phyloP scores from a whole-genome alignment of 768 basidiomycete species.

The Pisolithus microcarpus region DNA sequence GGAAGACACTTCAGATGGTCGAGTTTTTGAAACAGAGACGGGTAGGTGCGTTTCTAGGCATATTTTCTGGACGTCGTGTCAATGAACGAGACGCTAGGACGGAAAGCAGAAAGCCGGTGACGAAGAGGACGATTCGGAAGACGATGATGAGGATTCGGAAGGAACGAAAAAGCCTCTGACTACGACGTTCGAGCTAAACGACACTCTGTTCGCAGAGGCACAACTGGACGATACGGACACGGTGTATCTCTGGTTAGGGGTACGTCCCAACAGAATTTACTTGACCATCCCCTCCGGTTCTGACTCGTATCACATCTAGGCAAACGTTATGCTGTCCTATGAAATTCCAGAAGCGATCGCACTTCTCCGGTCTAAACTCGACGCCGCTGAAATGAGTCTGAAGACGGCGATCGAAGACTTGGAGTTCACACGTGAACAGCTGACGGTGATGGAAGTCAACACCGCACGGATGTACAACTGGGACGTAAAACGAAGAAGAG shows the following conservation, averaged over 20 bases:
- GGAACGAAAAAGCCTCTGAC: constrained; percentile 46
- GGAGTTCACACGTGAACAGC: constrained; percentile 88
- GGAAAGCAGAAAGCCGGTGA: constrained; percentile 41
- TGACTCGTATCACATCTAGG: constrained; percentile 40
- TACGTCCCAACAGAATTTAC: constrained; percentile 32
- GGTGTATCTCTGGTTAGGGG: constrained; percentile 94
- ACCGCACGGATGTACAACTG: constrained; percentile 94
- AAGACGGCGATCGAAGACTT: constrained; percentile 76
- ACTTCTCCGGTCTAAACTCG: constrained; percentile 70
- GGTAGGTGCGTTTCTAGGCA: constrained; percentile 34
- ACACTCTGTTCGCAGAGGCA: constrained; percentile 91
- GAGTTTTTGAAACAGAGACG: constrained; percentile 67
- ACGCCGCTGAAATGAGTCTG: constrained; percentile 58
- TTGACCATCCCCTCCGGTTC: background rate
- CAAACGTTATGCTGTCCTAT: constrained; percentile 97
- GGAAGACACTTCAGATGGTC: constrained; percentile 87
- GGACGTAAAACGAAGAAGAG: constrained; percentile 82
- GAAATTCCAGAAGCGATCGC: constrained; percentile 69
- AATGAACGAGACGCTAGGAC: constrained; percentile 36
- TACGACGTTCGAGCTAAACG: constrained; percentile 92
- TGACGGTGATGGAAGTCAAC: constrained; percentile 95
- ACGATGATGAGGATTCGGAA: constrained; percentile 38
- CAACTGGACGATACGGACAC: constrained; percentile 80
- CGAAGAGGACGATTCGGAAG: constrained; percentile 36
- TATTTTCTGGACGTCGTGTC: background rate